phyloP scores from a whole-genome alignment of 1,284 basidiomycete genomes.

The Schizophyllum amplum region DNA sequence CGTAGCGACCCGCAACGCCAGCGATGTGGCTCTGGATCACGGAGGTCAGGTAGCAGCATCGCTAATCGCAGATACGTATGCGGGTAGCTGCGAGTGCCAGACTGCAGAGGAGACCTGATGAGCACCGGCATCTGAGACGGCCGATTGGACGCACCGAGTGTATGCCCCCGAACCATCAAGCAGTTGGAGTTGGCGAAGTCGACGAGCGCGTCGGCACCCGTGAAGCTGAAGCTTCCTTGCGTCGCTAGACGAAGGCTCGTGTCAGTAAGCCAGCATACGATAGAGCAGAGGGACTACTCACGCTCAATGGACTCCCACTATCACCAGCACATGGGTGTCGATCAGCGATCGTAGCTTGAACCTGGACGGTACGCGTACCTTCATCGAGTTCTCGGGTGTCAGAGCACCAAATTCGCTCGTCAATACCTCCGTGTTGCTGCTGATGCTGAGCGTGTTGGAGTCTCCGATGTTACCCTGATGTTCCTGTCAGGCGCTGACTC shows the following conservation, averaged over 20 bases:
- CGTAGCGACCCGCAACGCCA: conserved; percentile 4
- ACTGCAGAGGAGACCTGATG: conserved; percentile 3
- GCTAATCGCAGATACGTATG: conserved; percentile 15
- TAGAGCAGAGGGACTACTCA: no score
- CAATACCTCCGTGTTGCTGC: conserved; percentile 3
- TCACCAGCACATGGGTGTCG: no score
- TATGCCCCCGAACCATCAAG: conserved; percentile 40
- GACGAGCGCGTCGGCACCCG: conserved; percentile 3
- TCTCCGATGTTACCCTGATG: background rate
- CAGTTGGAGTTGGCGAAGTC: conserved; percentile 34
- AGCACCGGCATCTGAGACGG: background rate
- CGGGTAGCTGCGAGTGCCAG: conserved; percentile 9
- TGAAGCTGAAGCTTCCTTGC: conserved; percentile 1
- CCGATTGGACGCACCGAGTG: conserved; percentile 22
- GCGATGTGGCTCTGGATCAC: conserved; percentile 9
- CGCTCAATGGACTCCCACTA: background rate
- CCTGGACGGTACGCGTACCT: no score
- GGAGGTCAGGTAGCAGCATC: conserved; percentile 22
- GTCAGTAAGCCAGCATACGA: no score
- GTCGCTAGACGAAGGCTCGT: background rate
- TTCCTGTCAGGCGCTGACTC: no score
- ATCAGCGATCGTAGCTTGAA: no score
- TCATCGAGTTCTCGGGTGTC: conserved; percentile 11
- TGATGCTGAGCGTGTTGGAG: conserved; percentile 2
- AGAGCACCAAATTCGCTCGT: conserved; percentile 8